These are phyloP conservation scores for Suhomyces sp. DNA, from an alignment of 805 yeast genomes.

Conservation along the genomic window DNA sequence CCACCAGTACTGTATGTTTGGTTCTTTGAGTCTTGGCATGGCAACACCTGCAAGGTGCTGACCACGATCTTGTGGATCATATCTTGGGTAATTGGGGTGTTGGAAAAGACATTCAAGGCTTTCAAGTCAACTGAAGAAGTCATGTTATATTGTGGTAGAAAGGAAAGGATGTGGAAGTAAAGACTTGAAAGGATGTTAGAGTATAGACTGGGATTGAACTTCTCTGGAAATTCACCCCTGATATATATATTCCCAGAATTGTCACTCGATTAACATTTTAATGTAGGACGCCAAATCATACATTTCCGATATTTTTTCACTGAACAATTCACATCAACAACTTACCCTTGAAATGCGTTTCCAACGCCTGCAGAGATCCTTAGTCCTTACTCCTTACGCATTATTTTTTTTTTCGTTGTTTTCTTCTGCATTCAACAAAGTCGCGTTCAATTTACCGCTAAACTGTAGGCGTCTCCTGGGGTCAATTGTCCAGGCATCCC, in stretches of 20 bases:
- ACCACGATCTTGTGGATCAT: slow-evolving; percentile 70
- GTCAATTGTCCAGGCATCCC: slow-evolving; percentile 1
- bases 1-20: slow-evolving; percentile 20
- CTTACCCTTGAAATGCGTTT: neutral
- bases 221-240: neutral
- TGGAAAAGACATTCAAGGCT: slow-evolving; percentile 58
- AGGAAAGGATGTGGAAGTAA: neutral
- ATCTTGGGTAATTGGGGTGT: slow-evolving; percentile 68
- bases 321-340: slow-evolving; percentile 1
- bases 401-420: neutral
- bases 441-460: neutral
- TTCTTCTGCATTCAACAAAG: neutral
- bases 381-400: neutral
- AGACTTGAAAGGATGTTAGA: neutral
- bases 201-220: neutral
- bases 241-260: neutral
- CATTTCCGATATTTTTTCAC: neutral
- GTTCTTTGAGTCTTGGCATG: slow-evolving; percentile 48
- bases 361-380: slow-evolving; percentile 3
- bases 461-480: neutral
- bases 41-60: slow-evolving; percentile 63
- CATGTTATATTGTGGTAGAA: slow-evolving; percentile 6
- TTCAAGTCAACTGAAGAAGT: slow-evolving; percentile 33
- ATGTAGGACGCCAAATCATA: neutral
- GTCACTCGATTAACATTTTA: neutral